Evolutionary conservation across 192 early-diverging fungal species (phyloP), one percentile per base, ranked within the genome.

Genomic region (Coemansia nantahalensis): DNA sequence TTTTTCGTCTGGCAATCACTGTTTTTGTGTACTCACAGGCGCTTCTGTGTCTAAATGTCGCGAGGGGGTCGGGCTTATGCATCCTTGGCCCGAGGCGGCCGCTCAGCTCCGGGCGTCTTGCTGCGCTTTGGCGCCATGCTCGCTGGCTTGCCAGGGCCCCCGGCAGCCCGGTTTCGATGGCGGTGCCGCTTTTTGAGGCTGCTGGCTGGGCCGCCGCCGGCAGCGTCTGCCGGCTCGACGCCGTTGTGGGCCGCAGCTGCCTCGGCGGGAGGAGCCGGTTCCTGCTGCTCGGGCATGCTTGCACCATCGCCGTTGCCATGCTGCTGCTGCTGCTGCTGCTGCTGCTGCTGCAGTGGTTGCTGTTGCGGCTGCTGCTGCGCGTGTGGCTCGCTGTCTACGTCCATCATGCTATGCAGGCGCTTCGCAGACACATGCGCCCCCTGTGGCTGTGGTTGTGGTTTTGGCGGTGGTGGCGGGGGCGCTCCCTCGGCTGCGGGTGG

Each of bases 161-260:
- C 5, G 8, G 9, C 31, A 11, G 10, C 1, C 28, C 59, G 64
- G 40, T 40, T 39, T 24, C 55, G 49, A 30, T 54, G 45, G 13
- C 60, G 67, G 50, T 17, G 7, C 9, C 67, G 59, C 41, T 54
- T 62, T 40, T 63, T 70, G 19, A 57, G 40, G 16, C 47, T 40
- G 14, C 46, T 28, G 3, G 26, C 26, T 28, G 26, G 3, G 7
- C 4, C 7, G 26, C 26, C 26, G 26, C 26, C 26, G 3, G 4
- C 26, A 28, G 26, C 4, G 31, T 32, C 8, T 3, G 31, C 31
- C 31, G 31, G 31, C 8, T 32, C 31, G 31, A 1, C 10, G 31
- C 31, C 31, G 31, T 32, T 32, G 5, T 32, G 31, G 5, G 31
- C 5, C 1, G 26, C 7, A 28, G 3, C 26, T 28, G 26, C 26